These are phyloP conservation scores for Phoma sp. DNA, from an alignment of 2,329 filamentous ascomycete genomes.

Conservation along the genomic window DNA sequence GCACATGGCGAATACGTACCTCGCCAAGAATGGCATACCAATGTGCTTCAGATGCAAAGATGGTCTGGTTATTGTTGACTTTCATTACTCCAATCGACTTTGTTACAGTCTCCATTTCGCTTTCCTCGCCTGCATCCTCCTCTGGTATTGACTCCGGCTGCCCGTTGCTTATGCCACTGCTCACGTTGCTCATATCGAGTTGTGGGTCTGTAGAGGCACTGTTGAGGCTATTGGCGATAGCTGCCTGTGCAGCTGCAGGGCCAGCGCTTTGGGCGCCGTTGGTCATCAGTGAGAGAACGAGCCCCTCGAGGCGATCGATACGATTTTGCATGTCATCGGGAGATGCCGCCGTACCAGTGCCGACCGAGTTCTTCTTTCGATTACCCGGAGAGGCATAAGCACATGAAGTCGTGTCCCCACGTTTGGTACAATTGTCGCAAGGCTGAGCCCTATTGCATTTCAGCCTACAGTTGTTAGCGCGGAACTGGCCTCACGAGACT, in stretches of 20 bases:
- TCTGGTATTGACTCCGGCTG: conserved; percentile 61
- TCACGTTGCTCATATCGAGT: conserved; percentile 62
- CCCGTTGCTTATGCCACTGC: conserved; percentile 62
- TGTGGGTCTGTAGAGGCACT: conserved; percentile 48
- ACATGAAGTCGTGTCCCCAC: conserved; percentile 80
- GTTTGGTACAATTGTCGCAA: conserved; percentile 93
- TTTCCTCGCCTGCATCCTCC: conserved; percentile 62
- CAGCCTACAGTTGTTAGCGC: conserved; percentile 57
- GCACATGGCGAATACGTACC: conserved; percentile 39
- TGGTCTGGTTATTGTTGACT: conserved; percentile 55
- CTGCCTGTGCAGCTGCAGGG: conserved; percentile 64
- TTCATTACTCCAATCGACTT: conserved; percentile 61
- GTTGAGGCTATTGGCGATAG: conserved; percentile 57
- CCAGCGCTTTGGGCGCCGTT: conserved; percentile 72
- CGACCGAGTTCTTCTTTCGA: conserved; percentile 71
- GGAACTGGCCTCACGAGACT: conserved; percentile 23
- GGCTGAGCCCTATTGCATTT: conserved; percentile 94
- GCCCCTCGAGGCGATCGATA: conserved; percentile 90
- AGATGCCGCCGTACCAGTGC: conserved; percentile 64
- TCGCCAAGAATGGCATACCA: conserved; percentile 61
- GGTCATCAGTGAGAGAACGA: conserved; percentile 94
- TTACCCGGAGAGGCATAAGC: conserved; percentile 75
- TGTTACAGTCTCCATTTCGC: conserved; percentile 65
- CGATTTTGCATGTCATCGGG: conserved; percentile 99
- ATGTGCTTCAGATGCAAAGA: conserved; percentile 59